Conservation (phyloP, 352 stramenopile species). For the Phytophthora ramorum region DNA sequence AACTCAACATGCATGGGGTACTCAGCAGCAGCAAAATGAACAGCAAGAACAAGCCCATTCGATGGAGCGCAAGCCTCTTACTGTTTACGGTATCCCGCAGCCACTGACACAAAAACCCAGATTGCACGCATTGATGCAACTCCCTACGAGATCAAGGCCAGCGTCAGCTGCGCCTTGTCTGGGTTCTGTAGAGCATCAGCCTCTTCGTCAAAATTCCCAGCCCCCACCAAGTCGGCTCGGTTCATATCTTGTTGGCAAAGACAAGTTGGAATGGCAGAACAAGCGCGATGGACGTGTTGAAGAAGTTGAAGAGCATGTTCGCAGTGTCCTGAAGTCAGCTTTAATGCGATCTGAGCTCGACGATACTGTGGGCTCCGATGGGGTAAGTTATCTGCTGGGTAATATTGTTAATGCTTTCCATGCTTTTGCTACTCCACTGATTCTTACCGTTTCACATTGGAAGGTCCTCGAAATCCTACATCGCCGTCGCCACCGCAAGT, state of each 20-base stretch:
- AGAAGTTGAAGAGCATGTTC: conserved; percentile 55
- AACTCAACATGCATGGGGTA: conserved; percentile 23
- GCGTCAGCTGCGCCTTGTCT: conserved; percentile 33
- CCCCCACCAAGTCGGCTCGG: conserved; percentile 33
- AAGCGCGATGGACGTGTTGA: conserved; percentile 16
- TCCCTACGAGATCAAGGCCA: conserved; percentile 24
- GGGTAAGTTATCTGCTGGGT: conserved; percentile 38
- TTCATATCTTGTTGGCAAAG: not conserved
- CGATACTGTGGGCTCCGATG: conserved; percentile 58
- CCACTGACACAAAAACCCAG: conserved; percentile 48
- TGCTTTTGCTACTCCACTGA: not conserved
- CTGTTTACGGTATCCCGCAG: conserved; percentile 61
- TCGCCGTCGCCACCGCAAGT: conserved; percentile 46
- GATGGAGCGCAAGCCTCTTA: conserved; percentile 41
- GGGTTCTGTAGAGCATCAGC: conserved; percentile 1
- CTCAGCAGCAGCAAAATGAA: not conserved
- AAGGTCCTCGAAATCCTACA: conserved; percentile 74
- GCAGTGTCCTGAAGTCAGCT: conserved; percentile 61
- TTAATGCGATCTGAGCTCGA: conserved; percentile 53
- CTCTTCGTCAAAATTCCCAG: conserved; percentile 23
- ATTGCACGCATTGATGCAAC: conserved; percentile 25
- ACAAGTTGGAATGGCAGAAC: conserved; percentile 3
- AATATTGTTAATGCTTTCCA: conserved; percentile 9
- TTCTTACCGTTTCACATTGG: not conserved
- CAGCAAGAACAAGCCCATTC: conserved; percentile 7